Evolutionary conservation across 2,329 filamentous ascomycete species (phyloP), one percentile per base, ranked within the genome.

Genomic region (Penicillium sp.): DNA sequence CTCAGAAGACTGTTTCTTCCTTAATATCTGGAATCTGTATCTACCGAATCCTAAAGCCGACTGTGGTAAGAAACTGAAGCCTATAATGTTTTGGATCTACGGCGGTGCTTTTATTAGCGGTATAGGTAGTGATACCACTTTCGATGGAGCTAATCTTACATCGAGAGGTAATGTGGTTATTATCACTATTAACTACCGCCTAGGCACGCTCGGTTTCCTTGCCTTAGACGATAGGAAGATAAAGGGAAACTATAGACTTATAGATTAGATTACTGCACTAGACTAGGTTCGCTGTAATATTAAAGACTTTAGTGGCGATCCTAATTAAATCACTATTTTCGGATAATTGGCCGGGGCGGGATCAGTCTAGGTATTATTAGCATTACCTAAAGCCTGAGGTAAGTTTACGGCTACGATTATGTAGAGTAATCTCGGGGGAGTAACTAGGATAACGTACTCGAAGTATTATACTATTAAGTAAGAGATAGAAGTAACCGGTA

Each of bases 181-280:
- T 2, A 85, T 88, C 4, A 73, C 74, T 7, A 83, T 87, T 74
- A 87, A 88, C 73, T 88, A 88, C 70, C 82, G 86, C 8, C 73
- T 87, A 3, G 79, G 78, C 0, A 85, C 83, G 0, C 76, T 88
- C 0, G 86, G 86, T 0, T 88, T 86, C 65, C 73, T 88, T 0
- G 85, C 85, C 25, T 75, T 86, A 6, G 78, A 81, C 4, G 81
- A 85, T 42, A 85, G 85, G 3, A 71, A 78, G 5, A 79, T 82
- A 51, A 85, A 82, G 38, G 85, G 82, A 0, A 85, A 85, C 62
- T 84, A 77, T 62, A 82, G 82, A 2, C 79, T 85, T 49, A 77
- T 74, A 6, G 83, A 85, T 59, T 82, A 84, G 62, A 74, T 82
- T 14, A 79, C 76, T 6, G 82, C 82, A 1, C 70, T 85, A 22